Evolutionary conservation across 108 stramenopile genomes (phyloP), one percentile per base, ranked within the genome.

Genomic region (Skeletonema potamos): DNA sequence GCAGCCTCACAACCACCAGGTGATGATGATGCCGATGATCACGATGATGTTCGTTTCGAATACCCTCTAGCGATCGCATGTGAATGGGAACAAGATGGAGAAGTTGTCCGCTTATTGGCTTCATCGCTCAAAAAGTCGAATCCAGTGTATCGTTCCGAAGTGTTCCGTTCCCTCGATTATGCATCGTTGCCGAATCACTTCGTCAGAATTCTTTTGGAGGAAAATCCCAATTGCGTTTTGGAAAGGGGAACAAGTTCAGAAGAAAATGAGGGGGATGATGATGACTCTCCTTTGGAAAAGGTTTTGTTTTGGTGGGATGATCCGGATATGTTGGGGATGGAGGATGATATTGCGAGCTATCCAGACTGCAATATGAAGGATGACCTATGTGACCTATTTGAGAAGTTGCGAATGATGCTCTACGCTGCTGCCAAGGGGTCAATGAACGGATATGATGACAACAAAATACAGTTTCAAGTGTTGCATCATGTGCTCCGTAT

Each of bases 231-330:
- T 10, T 78, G 70, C 41, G 66, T 78, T 63, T 54, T 78, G 30
- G 70, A 78, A 51, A 17, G 70, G 18, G 77, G 77, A 22, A 57
- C 56, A 32, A 62, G 64, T 54, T 73, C 72, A 20, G 70, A 78
- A 39, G 77, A 46, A 13, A 77, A 57, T 34, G 76, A 77, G 76
- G 77, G 77, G 6, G 70, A 72, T 67, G 77, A 78, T 60, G 70
- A 72, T 54, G 77, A 78, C 46, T 67, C 66, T 66, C 77, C 77
- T 0, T 29, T 78, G 26, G 70, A 71, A 54, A 71, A 67, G 66
- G 66, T 72, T 29, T 54, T 78, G 51, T 72, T 72, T 60, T 78
- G 77, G 77, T 78, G 77, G 77, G 70, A 78, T 67, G 70, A 72
- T 63, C 70, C 77, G 2, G 70, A 78, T 62, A 65, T 78, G 64